These are phyloP conservation scores for Lepidium campestre DNA, from an alignment of 441 rosid species.

Conservation along the genomic window DNA sequence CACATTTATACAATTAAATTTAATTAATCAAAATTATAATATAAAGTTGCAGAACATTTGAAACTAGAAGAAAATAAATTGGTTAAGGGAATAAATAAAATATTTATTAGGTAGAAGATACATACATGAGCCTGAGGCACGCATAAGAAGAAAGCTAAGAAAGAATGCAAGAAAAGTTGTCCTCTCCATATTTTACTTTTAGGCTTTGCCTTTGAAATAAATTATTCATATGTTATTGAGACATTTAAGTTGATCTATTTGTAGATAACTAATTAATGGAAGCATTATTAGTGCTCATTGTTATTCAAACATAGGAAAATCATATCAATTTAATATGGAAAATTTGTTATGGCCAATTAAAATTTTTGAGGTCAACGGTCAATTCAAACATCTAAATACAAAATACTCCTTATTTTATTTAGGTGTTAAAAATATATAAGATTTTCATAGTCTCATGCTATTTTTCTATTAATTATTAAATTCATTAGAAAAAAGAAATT, in stretches of 20 bases:
- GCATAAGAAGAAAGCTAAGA: neutral
- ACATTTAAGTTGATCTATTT: neutral
- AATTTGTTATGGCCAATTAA: neutral
- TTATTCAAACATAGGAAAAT: neutral
- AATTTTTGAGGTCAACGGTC: too few species aligned
- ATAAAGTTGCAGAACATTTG: neutral
- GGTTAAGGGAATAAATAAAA: too few species aligned
- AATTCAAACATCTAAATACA: too few species aligned
- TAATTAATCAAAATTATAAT: neutral
- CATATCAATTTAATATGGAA: neutral
- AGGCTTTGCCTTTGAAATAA: neutral
- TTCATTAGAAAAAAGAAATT: neutral
- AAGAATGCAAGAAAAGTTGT: neutral
- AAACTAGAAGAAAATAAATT: neutral
- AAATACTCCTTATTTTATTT: neutral
- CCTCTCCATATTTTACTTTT: neutral
- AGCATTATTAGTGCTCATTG: neutral
- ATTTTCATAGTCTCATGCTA: neutral
- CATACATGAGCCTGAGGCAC: neutral
- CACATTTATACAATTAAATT: neutral
- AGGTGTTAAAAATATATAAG: neutral
- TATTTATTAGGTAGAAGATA: too few species aligned
- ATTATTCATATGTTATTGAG: neutral
- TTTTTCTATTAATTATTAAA: neutral
- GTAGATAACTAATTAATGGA: neutral